Evolutionary conservation across 2,329 filamentous ascomycete genomes (phyloP), one percentile per base, ranked within the genome.

Genomic region (Knufia petricola): DNA sequence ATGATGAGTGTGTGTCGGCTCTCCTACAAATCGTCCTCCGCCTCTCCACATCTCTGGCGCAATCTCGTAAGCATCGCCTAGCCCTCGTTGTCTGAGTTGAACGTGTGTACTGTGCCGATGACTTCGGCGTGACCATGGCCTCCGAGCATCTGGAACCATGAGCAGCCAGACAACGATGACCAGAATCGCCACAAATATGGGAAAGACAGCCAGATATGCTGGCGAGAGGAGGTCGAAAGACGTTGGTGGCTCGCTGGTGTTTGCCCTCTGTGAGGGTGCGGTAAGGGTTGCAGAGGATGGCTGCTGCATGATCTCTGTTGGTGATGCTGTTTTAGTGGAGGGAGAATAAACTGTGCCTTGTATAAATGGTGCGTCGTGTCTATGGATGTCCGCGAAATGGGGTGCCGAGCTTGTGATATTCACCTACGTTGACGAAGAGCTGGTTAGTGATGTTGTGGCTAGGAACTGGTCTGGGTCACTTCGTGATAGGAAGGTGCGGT

Each of bases 1-100:
- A 13, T 20, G n/a, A 15, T n/a, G 24, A 21, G 2, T 21, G 17
- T 17, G 24, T 21, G 12, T 17, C 15, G 41, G 32, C 32, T 37
- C 43, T 13, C 43, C 32, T 6, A 46, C 32, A 24, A 38, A 46
- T 4, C 31, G 17, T n/a, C 43, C 43, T 34, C 20, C 43, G 23
- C 31, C 31, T 12, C 43, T 37, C 43, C 43, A 38, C 43, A 46
- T 46, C 10, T 38, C 9, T 10, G 43, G 43, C 17, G 36, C 28
- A 21, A 37, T 37, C 21, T 46, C 43, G 19, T 46, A 46, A 21
- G 32, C 43, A 36, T 46, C 43, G 30, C 43, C 41, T 32, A 21
- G 43, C 6, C 43, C 31, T 37, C 17, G 21, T 26, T 46, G 43
- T 19, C 31, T 13, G 7, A 37, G 43, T 10, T 19, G 19, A 9